These are phyloP conservation scores for Ceratocystis ficicola DNA, from an alignment of 2,329 filamentous ascomycete species.

Conservation along the genomic window DNA sequence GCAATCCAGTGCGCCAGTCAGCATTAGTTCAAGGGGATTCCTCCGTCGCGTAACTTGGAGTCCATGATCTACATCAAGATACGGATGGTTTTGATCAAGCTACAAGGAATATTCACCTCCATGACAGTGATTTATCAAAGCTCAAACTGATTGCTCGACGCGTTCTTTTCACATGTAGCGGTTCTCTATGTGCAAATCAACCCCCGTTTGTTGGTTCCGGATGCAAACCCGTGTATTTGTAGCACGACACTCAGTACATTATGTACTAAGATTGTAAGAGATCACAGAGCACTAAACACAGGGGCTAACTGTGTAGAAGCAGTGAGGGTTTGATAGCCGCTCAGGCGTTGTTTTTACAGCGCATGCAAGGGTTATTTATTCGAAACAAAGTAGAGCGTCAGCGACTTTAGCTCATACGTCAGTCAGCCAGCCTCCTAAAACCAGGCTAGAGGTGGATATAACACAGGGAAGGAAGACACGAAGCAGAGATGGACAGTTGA, in stretches of 20 bases:
- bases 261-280: no score
- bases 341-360: background rate
- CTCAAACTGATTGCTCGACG: background rate
- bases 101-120: background rate
- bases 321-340: background rate
- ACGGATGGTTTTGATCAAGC: background rate
- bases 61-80: background rate
- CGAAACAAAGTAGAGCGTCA: background rate
- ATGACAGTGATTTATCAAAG: background rate
- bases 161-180: background rate
- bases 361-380: background rate
- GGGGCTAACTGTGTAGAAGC: no score
- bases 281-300: no score
- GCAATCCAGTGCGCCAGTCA: no score
- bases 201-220: no score
- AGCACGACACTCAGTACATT: no score
- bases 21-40: no score
- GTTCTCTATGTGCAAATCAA: no score
- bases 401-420: background rate
- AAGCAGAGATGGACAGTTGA: background rate
- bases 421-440: background rate
- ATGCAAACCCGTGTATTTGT: no score
- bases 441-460: background rate
- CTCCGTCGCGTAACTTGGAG: background rate
- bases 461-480: background rate